phyloP scores from a whole-genome alignment of 345 rosid genomes.

The Brassica rapa region DNA sequence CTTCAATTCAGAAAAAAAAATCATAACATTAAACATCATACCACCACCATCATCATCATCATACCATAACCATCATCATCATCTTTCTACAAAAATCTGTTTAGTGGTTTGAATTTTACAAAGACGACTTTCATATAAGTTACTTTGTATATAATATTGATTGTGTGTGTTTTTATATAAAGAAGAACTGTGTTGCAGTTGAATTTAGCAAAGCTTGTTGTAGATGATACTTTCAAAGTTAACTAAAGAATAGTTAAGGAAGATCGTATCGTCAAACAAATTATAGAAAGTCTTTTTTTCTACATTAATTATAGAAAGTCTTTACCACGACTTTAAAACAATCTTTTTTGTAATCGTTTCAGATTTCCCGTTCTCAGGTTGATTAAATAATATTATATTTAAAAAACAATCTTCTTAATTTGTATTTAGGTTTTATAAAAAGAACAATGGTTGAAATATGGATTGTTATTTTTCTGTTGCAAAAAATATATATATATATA shows the following conservation, averaged over 20 bases:
- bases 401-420: neutral
- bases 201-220: neutral
- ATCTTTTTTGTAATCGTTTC: neutral
- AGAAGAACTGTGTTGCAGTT: neutral
- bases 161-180: neutral
- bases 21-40: neutral
- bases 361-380: too few species aligned
- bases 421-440: neutral
- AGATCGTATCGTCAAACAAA: neutral
- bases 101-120: neutral
- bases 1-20: neutral
- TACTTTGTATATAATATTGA: neutral
- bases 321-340: neutral
- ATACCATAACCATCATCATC: neutral
- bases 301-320: neutral
- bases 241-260: neutral
- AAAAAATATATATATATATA: too few species aligned
- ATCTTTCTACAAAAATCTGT: neutral
- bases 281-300: too few species aligned
- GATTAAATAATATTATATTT: too few species aligned
- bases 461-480: too few species aligned
- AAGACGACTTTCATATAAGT: neutral
- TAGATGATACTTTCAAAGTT: neutral
- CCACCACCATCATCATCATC: too few species aligned
- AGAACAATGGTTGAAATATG: neutral